phyloP scores from a whole-genome alignment of 139 green algal species.

The Chlamydomonas sphaeroides region DNA sequence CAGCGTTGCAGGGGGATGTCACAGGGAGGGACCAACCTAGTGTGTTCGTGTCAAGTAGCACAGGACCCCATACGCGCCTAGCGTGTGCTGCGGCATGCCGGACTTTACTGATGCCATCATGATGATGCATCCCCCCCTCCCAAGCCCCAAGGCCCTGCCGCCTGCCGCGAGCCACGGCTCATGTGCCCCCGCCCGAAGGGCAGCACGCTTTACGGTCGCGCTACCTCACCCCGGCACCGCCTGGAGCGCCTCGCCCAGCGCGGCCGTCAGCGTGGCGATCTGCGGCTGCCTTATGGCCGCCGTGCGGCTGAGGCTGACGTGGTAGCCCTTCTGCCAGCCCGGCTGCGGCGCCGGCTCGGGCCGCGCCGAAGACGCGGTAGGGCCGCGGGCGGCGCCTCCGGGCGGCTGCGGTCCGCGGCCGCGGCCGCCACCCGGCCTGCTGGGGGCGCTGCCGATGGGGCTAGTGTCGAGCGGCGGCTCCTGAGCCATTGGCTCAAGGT shows the following conservation, averaged over 20 bases:
- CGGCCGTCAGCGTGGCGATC: constrained; percentile 16
- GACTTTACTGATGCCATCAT: neutral
- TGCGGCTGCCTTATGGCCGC: constrained; percentile 11
- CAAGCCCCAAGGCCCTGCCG: neutral
- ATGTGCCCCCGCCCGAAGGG: too few species aligned
- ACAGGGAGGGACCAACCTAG: too few species aligned
- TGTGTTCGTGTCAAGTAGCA: too few species aligned
- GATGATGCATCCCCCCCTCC: neutral
- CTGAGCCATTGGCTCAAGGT: constrained; percentile 16
- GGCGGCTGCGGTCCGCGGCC: neutral
- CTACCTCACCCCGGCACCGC: neutral
- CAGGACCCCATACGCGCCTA: too few species aligned
- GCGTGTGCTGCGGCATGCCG: too few species aligned
- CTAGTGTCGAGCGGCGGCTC: neutral
- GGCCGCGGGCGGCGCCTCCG: neutral
- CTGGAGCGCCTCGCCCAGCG: neutral
- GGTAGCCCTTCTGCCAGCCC: constrained; percentile 20
- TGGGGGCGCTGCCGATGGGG: neutral
- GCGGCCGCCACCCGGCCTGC: too few species aligned
- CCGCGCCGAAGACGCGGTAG: too few species aligned
- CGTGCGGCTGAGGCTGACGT: constrained; percentile 33
- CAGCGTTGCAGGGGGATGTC: neutral
- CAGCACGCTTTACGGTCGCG: neutral
- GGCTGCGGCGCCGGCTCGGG: too few species aligned
- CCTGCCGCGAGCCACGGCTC: too few species aligned